Conservation (phyloP, 805 yeast genomes). For the Limtongia smithiae region DNA sequence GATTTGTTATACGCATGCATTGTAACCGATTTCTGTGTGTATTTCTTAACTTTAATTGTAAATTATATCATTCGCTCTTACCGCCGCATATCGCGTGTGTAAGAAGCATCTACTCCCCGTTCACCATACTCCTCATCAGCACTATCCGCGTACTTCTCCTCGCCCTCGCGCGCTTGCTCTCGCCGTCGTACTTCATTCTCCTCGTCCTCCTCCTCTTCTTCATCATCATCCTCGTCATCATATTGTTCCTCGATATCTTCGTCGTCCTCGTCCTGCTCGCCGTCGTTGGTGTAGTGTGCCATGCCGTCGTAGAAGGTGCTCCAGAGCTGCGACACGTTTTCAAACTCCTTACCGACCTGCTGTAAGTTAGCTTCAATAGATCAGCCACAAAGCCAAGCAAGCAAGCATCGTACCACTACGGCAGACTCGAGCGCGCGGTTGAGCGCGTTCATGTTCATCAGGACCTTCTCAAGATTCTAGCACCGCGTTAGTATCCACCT, state of each 20-base stretch:
- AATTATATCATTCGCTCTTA: too few species aligned
- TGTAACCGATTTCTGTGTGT: too few species aligned
- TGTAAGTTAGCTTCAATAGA: background rate
- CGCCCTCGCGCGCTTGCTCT: too few species aligned
- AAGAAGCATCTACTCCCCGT: too few species aligned
- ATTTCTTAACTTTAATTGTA: too few species aligned
- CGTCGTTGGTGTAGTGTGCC: constrained; percentile 19
- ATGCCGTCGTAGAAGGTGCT: constrained; percentile 56
- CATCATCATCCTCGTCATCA: background rate
- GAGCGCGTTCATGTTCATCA: constrained; percentile 59
- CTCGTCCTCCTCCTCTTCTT: background rate
- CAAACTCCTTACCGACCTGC: constrained; percentile 65
- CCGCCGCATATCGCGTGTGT: too few species aligned
- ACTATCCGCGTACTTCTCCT: too few species aligned
- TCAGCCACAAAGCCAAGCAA: constrained; percentile 1
- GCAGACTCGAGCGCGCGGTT: constrained; percentile 65
- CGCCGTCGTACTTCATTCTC: too few species aligned
- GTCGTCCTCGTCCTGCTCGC: constrained; percentile 13
- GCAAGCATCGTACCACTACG: constrained; percentile 57
- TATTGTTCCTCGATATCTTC: constrained; percentile 10
- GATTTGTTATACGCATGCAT: too few species aligned
- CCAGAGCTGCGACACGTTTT: constrained; percentile 70
- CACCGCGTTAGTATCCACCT: background rate
- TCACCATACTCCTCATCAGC: too few species aligned
- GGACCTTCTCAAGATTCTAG: constrained; percentile 55